Evolutionary conservation across 805 yeast genomes (phyloP), one percentile per base, ranked within the genome.

Genomic region (Yamadazyma ubonensis): DNA sequence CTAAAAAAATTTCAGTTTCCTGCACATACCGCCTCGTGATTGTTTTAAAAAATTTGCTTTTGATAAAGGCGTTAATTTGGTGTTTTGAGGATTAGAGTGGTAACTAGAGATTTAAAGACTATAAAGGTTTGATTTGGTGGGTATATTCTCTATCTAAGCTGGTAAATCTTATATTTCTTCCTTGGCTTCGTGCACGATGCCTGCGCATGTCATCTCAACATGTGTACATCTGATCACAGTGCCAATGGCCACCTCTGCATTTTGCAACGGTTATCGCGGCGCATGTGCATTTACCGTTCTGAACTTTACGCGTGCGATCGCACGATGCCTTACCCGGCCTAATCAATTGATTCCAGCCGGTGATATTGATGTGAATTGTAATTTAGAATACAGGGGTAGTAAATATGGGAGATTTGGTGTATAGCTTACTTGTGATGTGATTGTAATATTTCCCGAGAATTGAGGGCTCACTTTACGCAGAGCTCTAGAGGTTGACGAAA

Each of bases 1-100:
- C 6, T 14, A 21, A 41, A 36, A 41, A 41, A 36, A 35, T 23
- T 35, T 35, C 14, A 26, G 18, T n/a, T 20, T 32, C 40, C 44
- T 41, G 44, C 31, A 41, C 27, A 36, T 15, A 15, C 17, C 38
- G 12, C 22, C 14, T 18, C 5, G 3, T 20, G 20, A 32, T 23
- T 10, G n/a, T 23, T 23, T 10, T 10, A 10, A 12, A 23, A 10
- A 32, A 10, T 27, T 27, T 27, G 30, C 30, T 27, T 12, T 12
- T 27, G 11, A 10, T 23, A 23, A 23, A 23, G 26, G 26, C 26
- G 26, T 23, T 23, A 23, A 10, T 12, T n/a, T n/a, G n/a, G n/a
- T n/a, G 25, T 22, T 22, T 22, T 7, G 25, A 22, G 10, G 30
- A 15, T 27, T 12, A 27, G 4, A 23, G 26, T 10, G 26, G 8